Conservation (phyloP, 371 early-diverging fungal species). For the Coemansia sp. region DNA sequence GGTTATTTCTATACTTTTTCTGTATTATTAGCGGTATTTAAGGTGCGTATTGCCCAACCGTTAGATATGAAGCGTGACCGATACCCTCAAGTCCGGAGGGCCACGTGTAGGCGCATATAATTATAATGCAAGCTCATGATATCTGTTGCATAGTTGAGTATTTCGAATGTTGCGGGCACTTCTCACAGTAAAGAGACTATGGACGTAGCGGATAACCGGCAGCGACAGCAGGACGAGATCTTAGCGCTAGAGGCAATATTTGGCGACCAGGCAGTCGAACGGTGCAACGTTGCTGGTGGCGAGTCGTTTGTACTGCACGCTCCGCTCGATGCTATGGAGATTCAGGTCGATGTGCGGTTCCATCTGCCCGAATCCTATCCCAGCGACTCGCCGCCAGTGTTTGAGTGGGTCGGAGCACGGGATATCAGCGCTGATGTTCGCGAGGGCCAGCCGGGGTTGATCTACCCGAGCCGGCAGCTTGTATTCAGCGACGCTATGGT, state of each 20-base stretch:
- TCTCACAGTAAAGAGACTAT: neutral
- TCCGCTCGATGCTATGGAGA: slow-evolving; percentile 28
- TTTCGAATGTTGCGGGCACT: too few species aligned
- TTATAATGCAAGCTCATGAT: neutral
- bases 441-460: slow-evolving; percentile 44
- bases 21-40: neutral
- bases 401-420: slow-evolving; percentile 68
- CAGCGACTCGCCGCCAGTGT: slow-evolving; percentile 62
- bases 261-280: slow-evolving; percentile 37
- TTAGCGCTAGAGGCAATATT: slow-evolving; percentile 46
- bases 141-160: neutral
- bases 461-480: slow-evolving; percentile 28
- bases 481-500: slow-evolving; percentile 23
- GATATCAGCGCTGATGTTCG: slow-evolving; percentile 57
- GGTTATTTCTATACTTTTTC: neutral
- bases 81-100: neutral
- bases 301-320: slow-evolving; percentile 36
- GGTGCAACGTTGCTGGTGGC: neutral
- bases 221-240: slow-evolving; percentile 49
- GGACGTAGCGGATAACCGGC: slow-evolving; percentile 32
- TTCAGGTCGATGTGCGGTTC: slow-evolving; percentile 54
- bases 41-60: neutral
- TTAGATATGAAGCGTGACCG: neutral
- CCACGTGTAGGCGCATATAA: neutral
- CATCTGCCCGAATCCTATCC: slow-evolving; percentile 73